phyloP scores from a whole-genome alignment of 192 early-diverging fungal species.

The Cladochytrium replicatum region DNA sequence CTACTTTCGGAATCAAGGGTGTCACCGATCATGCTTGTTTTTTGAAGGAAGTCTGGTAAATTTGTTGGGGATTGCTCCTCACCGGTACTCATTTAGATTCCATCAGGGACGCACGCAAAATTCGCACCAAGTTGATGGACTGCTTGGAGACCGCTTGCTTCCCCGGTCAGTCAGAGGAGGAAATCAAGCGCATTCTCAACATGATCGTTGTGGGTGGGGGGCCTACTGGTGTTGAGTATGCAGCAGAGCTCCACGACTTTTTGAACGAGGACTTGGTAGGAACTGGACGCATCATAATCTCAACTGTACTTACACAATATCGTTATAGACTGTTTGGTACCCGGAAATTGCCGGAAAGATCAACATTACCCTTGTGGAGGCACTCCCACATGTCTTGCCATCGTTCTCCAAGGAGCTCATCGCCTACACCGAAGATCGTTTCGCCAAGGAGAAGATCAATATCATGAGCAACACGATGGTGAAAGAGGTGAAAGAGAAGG shows the following conservation, averaged over 20 bases:
- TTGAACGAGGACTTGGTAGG: conserved; percentile 56
- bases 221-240: conserved; percentile 56
- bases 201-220: conserved; percentile 67
- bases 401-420: conserved; percentile 70
- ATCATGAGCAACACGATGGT: conserved; percentile 70
- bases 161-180: conserved; percentile 58
- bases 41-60: conserved; percentile 53
- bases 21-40: conserved; percentile 67
- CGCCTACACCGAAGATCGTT: conserved; percentile 68
- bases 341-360: conserved; percentile 66
- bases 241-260: conserved; percentile 77
- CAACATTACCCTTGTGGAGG: conserved; percentile 72
- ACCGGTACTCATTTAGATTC: conserved; percentile 10
- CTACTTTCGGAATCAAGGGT: conserved; percentile 71
- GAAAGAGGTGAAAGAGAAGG: conserved; percentile 64
- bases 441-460: conserved; percentile 64
- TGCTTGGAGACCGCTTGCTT: conserved; percentile 57
- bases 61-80: not conserved
- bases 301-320: not conserved
- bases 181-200: conserved; percentile 62
- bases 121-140: conserved; percentile 67
- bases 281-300: not conserved
- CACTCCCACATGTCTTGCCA: conserved; percentile 64
- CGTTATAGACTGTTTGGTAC: conserved; percentile 47
- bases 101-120: conserved; percentile 68